Conservation (phyloP, 164 flowering plant genomes). For the Sextonia rubra region DNA sequence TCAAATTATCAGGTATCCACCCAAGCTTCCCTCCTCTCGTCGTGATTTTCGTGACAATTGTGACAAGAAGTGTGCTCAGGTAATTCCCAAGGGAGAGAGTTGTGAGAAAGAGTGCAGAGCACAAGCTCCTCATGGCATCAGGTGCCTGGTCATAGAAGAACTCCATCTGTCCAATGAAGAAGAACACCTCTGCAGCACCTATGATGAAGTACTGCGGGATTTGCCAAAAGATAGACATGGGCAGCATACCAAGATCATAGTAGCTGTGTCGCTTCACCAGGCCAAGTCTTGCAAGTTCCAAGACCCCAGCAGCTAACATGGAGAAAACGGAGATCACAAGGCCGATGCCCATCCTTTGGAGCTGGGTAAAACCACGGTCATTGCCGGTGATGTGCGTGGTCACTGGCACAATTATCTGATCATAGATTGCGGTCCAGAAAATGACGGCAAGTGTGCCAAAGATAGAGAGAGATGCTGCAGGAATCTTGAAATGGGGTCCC, state of each 20-base stretch:
- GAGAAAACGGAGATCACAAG: constrained; percentile 32
- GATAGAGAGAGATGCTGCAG: constrained; percentile 40
- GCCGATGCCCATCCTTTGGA: constrained; percentile 43
- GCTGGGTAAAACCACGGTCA: constrained; percentile 33
- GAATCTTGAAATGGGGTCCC: constrained; percentile 30
- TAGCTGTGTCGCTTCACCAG: constrained; percentile 26
- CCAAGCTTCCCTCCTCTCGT: constrained; percentile 36
- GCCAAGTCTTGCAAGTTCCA: constrained; percentile 29
- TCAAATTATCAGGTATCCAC: constrained; percentile 53
- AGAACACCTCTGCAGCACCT: constrained; percentile 50
- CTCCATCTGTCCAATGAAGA: constrained; percentile 46
- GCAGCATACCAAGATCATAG: constrained; percentile 24
- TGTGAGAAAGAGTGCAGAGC: constrained; percentile 40
- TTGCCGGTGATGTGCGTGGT: constrained; percentile 25
- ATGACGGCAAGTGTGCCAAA: constrained; percentile 37
- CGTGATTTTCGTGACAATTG: constrained; percentile 25
- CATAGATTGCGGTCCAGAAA: constrained; percentile 35
- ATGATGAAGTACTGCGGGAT: constrained; percentile 49
- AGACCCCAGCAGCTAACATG: constrained; percentile 29
- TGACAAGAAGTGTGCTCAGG: constrained; percentile 36
- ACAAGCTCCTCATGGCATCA: constrained; percentile 50
- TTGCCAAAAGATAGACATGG: constrained; percentile 41
- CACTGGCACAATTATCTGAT: constrained; percentile 20
- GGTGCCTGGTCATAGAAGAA: constrained; percentile 55
- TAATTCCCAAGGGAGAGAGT: constrained; percentile 42